These are phyloP conservation scores for Mallotus japonicus DNA, from an alignment of 441 rosid species.

Conservation along the genomic window DNA sequence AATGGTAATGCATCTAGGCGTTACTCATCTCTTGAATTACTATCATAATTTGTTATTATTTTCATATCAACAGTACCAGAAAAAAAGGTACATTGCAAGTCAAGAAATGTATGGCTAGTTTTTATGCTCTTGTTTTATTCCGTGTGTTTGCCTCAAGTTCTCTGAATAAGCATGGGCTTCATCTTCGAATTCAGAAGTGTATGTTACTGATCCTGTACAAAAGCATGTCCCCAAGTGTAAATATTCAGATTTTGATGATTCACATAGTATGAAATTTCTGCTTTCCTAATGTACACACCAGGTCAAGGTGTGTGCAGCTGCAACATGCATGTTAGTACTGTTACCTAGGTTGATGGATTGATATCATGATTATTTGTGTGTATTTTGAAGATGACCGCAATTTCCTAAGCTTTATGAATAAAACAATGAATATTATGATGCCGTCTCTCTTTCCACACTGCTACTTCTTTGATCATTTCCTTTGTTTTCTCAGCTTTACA, in stretches of 20 bases:
- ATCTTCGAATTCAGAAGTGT: neutral
- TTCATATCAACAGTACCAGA: neutral
- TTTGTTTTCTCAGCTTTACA: constrained; percentile 41
- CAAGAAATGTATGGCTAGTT: neutral
- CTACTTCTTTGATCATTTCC: neutral
- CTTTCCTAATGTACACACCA: neutral
- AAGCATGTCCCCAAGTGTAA: neutral
- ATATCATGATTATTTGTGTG: neutral
- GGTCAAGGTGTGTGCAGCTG: neutral
- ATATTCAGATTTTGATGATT: neutral
- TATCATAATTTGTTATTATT: neutral
- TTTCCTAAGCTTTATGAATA: neutral
- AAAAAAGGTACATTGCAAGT: neutral
- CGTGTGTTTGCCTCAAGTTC: neutral
- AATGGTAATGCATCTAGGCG: neutral
- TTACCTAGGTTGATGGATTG: neutral
- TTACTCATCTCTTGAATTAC: neutral
- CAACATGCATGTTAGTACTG: neutral
- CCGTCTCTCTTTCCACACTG: neutral
- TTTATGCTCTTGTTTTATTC: too few species aligned
- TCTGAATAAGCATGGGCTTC: neutral
- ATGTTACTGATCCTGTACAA: neutral
- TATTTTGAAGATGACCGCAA: neutral
- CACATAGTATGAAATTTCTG: too few species aligned
- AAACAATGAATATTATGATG: neutral